Evolutionary conservation across 495 filamentous ascomycete species (phyloP).

Genomic region (Jackrogersella minutella): DNA sequence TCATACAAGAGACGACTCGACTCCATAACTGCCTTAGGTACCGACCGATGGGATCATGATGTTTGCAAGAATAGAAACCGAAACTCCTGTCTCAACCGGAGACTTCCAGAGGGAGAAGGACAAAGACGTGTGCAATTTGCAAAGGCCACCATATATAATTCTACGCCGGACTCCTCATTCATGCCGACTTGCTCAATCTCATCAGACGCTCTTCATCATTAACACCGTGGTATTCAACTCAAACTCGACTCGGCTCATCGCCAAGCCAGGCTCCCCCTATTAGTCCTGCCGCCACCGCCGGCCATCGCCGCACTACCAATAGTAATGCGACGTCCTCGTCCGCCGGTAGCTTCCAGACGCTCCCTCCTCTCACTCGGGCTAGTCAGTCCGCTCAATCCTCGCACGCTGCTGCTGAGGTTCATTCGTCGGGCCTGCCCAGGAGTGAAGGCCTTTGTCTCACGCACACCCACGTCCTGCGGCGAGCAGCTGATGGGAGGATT

Average conservation of each 20-base stretch:
- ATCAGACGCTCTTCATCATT: too few species aligned
- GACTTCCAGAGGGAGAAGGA: background rate
- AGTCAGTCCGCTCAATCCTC: slow-evolving; percentile 32
- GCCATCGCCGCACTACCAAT: slow-evolving; percentile 42
- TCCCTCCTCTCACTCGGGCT: slow-evolving; percentile 38
- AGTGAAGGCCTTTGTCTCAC: slow-evolving; percentile 43
- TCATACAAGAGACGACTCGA: background rate
- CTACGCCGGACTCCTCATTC: background rate
- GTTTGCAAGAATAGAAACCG: slow-evolving; percentile 10
- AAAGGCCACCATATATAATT: background rate
- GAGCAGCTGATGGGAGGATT: slow-evolving; percentile 57
- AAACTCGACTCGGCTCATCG: slow-evolving; percentile 31
- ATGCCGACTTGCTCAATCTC: too few species aligned
- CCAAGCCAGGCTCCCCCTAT: slow-evolving; percentile 35
- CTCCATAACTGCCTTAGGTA: slow-evolving; percentile 4
- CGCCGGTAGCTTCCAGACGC: background rate
- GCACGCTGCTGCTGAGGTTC: slow-evolving; percentile 50
- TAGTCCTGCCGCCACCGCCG: slow-evolving; percentile 25
- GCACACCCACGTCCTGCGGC: slow-evolving; percentile 43
- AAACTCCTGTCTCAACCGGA: background rate
- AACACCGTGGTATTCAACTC: too few species aligned
- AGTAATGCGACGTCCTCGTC: slow-evolving; percentile 43
- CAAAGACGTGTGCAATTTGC: slow-evolving; percentile 16
- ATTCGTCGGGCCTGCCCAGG: slow-evolving; percentile 56
- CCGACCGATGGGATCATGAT: slow-evolving; percentile 10